Evolutionary conservation across 2,329 filamentous ascomycete species (phyloP).

Genomic region (Rasamsonia emersonii): DNA sequence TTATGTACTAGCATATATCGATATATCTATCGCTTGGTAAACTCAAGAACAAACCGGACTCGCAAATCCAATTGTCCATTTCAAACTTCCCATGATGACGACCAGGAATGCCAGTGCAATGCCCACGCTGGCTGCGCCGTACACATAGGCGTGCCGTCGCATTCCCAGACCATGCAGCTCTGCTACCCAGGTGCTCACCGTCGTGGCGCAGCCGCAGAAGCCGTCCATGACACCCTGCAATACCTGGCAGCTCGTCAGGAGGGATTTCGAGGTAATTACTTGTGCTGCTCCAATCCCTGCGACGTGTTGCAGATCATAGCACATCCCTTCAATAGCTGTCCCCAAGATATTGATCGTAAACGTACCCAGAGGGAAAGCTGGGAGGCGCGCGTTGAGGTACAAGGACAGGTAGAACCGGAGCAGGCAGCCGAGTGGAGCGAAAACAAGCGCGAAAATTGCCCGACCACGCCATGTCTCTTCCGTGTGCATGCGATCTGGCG

Average conservation of each 20-base stretch:
- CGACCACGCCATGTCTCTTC: slow-evolving; percentile 64
- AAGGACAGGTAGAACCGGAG: slow-evolving; percentile 64
- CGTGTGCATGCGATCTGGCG: slow-evolving; percentile 46
- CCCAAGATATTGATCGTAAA: slow-evolving; percentile 75
- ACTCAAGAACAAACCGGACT: slow-evolving; percentile 21
- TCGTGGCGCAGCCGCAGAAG: slow-evolving; percentile 59
- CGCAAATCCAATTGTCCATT: slow-evolving; percentile 41
- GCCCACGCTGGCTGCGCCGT: slow-evolving; percentile 41
- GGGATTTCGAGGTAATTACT: slow-evolving; percentile 25
- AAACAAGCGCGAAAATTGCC: slow-evolving; percentile 67
- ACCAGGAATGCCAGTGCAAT: slow-evolving; percentile 42
- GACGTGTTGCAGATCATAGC: slow-evolving; percentile 69
- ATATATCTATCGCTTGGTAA: too few species aligned
- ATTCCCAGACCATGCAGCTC: slow-evolving; percentile 49
- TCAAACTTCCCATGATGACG: slow-evolving; percentile 48
- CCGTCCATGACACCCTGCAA: slow-evolving; percentile 59
- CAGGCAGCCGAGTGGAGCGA: slow-evolving; percentile 73
- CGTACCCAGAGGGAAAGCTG: slow-evolving; percentile 74
- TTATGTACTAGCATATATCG: too few species aligned
- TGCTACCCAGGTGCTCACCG: slow-evolving; percentile 58
- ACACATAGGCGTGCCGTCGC: slow-evolving; percentile 53
- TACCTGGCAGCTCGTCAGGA: slow-evolving; percentile 54
- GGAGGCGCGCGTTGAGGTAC: slow-evolving; percentile 57
- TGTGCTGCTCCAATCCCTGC: slow-evolving; percentile 36
- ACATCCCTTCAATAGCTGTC: slow-evolving; percentile 64